Evolutionary conservation across 2,329 filamentous ascomycete species (phyloP).

Genomic region (Ceratocystis lukuohia): DNA sequence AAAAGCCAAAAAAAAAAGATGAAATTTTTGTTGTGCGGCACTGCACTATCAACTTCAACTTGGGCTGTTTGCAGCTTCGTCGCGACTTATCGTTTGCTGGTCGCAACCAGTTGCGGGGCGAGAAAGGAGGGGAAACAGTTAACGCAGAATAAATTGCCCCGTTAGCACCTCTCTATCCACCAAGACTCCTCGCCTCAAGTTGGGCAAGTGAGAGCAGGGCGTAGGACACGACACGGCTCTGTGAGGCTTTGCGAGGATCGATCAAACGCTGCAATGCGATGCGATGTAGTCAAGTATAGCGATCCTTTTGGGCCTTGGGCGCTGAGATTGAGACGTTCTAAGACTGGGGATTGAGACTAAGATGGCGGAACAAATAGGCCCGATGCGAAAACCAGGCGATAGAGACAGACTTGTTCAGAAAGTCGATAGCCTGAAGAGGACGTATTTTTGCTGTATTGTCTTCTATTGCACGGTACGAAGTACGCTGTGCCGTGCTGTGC

Average conservation of each 20-base stretch:
- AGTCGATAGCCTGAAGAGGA: conserved; percentile 5
- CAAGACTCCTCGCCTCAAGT: not conserved
- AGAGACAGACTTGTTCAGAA: conserved; percentile 10
- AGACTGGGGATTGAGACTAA: not conserved
- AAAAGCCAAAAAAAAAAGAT: not conserved
- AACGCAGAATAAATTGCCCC: no score
- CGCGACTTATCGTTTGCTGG: no score
- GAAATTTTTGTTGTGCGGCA: no score
- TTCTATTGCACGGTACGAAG: not conserved
- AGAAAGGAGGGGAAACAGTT: no score
- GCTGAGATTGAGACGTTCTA: not conserved
- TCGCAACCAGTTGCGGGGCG: not conserved
- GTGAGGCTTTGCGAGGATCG: not conserved
- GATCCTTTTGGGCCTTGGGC: not conserved
- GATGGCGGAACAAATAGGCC: not conserved
- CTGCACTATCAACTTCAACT: no score
- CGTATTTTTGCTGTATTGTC: not conserved
- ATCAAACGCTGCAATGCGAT: not conserved
- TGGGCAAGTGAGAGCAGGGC: conserved; percentile 15
- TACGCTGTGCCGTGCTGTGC: no score
- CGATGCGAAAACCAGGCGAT: conserved; percentile 11
- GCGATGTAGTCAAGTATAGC: not conserved
- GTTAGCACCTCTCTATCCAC: no score
- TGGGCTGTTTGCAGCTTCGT: no score
- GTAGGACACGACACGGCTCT: not conserved